Evolutionary conservation across 2,329 filamentous ascomycete species (phyloP), one percentile per base, ranked within the genome.

Genomic region (Ustulina deusta): DNA sequence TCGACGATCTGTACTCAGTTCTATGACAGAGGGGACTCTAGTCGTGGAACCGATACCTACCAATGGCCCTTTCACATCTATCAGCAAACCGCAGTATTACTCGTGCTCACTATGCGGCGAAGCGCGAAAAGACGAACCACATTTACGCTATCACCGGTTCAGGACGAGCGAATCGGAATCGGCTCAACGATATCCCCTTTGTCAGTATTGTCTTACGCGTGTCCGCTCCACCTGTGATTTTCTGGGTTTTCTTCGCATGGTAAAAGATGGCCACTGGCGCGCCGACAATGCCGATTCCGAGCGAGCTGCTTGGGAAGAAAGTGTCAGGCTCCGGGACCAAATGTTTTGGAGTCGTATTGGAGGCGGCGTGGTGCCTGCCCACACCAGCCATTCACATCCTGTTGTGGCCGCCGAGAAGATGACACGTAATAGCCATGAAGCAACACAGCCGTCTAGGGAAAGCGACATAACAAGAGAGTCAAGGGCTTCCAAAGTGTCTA

Each of bases 281-380:
- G 90, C 91, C 13, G 92, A 94, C 54, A 92, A 92, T 64, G 88
- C 91, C 44, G 93, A 96, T 57, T 92, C 94, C 38, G 93, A 97
- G 80, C 93, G 92, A 76, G 88, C 89, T 32, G 93, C 94, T 0
- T 99, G 96, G 96, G 95, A 98, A 77, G 96, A 99, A 82, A 93
- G 93, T 65, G 92, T 97, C 11, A 89, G 91, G 34, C 81, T 98
- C 55, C 87, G 96, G 58, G 96, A 99, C 79, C 90, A 95, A 73
- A 97, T 99, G 92, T 99, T 99, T 78, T 99, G 96, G 96, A 89
- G 93, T 58, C 88, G 96, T 63, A 89, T 99, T 60, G 95, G 95
- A 29, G 96, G 94, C 32, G 96, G 96, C 15, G 93, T 99, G 1
- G 82, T 98, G 13, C 96, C 95, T 1, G 83, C 87, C 10, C 74